Conservation (phyloP, 2,329 filamentous ascomycete genomes). For the Alternaria alternata region DNA sequence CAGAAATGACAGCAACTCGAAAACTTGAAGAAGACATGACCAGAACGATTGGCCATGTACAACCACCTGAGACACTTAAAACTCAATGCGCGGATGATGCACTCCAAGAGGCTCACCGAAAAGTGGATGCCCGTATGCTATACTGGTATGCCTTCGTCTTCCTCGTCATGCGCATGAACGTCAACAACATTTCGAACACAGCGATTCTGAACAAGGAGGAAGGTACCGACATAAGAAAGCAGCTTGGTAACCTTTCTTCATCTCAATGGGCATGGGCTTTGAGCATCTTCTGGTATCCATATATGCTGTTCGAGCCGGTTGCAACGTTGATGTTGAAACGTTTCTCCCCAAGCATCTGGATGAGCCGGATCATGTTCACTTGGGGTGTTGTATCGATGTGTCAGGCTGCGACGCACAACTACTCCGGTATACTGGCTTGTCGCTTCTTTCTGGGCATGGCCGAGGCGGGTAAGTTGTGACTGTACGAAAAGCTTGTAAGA, state of each 20-base stretch:
- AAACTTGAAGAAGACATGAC: not conserved
- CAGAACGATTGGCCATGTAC: not conserved
- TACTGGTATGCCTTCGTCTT: conserved; percentile 47
- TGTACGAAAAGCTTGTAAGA: too few relatives aligned
- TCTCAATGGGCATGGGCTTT: conserved; percentile 46
- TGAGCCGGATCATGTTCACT: conserved; percentile 34
- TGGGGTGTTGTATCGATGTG: conserved; percentile 51
- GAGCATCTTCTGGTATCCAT: conserved; percentile 47
- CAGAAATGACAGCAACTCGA: not conserved
- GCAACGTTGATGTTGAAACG: conserved; percentile 32
- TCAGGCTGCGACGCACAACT: conserved; percentile 53
- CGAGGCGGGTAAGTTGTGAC: not conserved
- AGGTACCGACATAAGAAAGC: conserved; percentile 42
- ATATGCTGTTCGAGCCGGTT: conserved; percentile 43
- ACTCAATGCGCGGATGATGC: not conserved
- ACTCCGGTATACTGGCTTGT: not conserved
- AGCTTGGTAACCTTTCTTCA: conserved; percentile 42
- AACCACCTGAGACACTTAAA: not conserved
- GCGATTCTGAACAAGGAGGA: conserved; percentile 49
- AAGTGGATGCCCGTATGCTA: conserved; percentile 19
- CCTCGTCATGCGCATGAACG: conserved; percentile 43
- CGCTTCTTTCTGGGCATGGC: not conserved
- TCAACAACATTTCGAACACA: conserved; percentile 45
- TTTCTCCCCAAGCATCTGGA: conserved; percentile 32
- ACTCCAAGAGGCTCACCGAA: not conserved